Conservation (phyloP, 768 basidiomycete genomes). For the Auricularia cornea region DNA sequence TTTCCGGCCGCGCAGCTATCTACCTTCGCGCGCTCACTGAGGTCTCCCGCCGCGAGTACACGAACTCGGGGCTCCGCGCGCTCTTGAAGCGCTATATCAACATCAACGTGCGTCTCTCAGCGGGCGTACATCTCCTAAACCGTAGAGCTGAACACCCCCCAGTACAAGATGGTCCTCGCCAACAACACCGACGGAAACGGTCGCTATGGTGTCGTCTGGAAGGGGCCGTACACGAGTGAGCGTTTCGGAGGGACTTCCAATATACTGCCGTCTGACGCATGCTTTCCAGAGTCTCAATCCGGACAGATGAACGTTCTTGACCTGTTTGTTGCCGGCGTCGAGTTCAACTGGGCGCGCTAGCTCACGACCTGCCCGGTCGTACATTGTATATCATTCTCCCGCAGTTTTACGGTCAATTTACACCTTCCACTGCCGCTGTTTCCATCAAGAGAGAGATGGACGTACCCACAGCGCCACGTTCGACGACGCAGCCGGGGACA, state of each 20-base stretch:
- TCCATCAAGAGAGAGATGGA: too few species aligned
- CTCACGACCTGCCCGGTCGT: too few species aligned
- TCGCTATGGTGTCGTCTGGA: background rate
- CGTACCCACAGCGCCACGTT: too few species aligned
- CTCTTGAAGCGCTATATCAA: background rate
- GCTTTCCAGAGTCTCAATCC: background rate
- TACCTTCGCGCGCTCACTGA: background rate
- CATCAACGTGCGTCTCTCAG: background rate
- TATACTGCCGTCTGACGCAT: background rate
- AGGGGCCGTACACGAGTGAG: background rate
- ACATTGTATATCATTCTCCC: too few species aligned
- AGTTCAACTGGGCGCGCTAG: background rate
- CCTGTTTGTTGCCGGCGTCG: background rate
- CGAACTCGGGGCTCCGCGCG: background rate
- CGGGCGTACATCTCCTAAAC: too few species aligned
- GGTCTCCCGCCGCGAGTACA: background rate
- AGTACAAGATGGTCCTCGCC: background rate
- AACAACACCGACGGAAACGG: background rate
- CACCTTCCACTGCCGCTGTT: too few species aligned
- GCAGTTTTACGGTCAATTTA: too few species aligned
- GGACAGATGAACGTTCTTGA: background rate
- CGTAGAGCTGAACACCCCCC: background rate
- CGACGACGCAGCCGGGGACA: too few species aligned
- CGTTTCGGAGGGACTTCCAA: background rate
- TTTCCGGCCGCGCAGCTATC: background rate